Evolutionary conservation across 1,284 basidiomycete species (phyloP), one percentile per base, ranked within the genome.

Genomic region (Stygiomarasmius scandens): DNA sequence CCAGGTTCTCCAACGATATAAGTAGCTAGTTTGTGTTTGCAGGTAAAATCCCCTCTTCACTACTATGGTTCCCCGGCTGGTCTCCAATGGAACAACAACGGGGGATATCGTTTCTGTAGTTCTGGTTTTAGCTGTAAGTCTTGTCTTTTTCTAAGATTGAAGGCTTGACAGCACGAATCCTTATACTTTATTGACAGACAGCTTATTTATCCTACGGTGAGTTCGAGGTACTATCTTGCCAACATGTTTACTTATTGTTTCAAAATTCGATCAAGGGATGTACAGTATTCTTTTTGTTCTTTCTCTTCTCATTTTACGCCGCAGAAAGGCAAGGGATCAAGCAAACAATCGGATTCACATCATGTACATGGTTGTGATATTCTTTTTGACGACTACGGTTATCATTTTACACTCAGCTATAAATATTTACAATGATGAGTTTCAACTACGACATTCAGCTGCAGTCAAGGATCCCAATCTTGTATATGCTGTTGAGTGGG

Each of bases 21-120:
- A 32, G 12, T 6, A 5, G 12, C 29, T 32, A 12, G 29, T 32
- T 32, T 12, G 6, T 6, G 29, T 6, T 12, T 6, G 5, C 5
- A 12, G 12, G 5, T 5, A 32, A 12, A 5, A 5, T 6, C 29
- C 29, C 29, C 29, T 32, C 12, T 12, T 12, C 6, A 54, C 38
- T 20, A 60, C 46, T 44, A 62, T 61, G 14, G 58, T 59, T 6
- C 66, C 64, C 23, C 74, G 59, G 29, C 38, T 41, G n/a, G n/a
- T 41, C n/a, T 41, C 38, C 38, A n/a, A 41, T 41, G 38, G 16
- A 41, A 41, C 38, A 41, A 41, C 38, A 16, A 41, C 38, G 11
- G 16, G 38, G n/a, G 38, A 41, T 41, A 16, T 41, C n/a, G 16
- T 41, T 41, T 41, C 38, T 41, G 38, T 41, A 5, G n/a, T 16